phyloP scores from a whole-genome alignment of 257 asterid genomes.

The Solanum verrucosum region DNA sequence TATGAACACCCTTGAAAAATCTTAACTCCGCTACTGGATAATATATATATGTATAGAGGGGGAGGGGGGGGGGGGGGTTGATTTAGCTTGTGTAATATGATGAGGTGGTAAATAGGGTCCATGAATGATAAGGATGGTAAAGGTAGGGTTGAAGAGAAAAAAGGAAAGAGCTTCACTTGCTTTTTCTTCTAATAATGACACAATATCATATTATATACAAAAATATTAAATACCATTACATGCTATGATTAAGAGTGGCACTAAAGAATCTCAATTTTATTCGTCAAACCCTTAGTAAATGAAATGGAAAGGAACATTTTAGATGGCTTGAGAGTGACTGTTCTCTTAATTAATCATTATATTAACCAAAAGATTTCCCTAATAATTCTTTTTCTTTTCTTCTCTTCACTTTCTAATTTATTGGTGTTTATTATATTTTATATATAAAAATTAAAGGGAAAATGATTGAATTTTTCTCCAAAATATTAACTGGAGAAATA shows the following conservation, averaged over 20 bases:
- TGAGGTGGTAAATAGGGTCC: constrained; percentile 24
- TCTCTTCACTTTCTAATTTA: background rate
- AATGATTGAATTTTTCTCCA: background rate
- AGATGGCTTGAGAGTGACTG: constrained; percentile 18
- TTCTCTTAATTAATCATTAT: background rate
- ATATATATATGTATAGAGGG: no score
- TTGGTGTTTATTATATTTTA: background rate
- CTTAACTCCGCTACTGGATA: no score
- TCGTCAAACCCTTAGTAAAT: constrained; percentile 34
- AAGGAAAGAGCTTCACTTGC: background rate
- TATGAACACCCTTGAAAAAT: no score
- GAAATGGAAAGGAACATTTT: constrained; percentile 24
- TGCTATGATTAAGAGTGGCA: constrained; percentile 54
- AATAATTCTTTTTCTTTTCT: background rate
- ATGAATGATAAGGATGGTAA: constrained; percentile 11
- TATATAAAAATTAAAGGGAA: no score
- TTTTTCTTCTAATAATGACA: constrained; percentile 17
- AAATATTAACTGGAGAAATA: no score
- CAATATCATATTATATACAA: constrained; percentile 6
- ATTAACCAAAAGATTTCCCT: background rate
- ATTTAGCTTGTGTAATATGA: background rate
- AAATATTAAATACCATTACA: constrained; percentile 1
- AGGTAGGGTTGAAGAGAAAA: no score
- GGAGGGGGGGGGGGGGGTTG: no score
- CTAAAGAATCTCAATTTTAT: constrained; percentile 36